Conservation (phyloP, 2,329 filamentous ascomycete species). For the Penicillium sp. region DNA sequence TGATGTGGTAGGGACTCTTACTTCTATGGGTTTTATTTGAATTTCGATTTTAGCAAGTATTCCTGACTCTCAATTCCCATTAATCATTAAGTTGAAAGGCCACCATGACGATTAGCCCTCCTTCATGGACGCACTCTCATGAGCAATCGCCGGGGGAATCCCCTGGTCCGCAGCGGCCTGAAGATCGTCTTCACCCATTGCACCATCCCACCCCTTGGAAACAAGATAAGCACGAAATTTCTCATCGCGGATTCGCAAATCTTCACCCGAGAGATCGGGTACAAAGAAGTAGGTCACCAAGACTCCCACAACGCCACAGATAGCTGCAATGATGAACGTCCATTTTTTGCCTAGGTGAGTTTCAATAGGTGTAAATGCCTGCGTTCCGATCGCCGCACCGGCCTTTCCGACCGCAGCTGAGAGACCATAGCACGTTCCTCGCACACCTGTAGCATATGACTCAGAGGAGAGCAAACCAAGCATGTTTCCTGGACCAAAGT, state of each 20-base stretch:
- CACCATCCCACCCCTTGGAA: slow-evolving; percentile 48
- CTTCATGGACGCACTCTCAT: background rate
- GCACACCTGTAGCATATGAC: slow-evolving; percentile 54
- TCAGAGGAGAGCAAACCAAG: slow-evolving; percentile 54
- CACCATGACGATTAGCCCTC: background rate
- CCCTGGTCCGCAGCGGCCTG: slow-evolving; percentile 34
- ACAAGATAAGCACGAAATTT: slow-evolving; percentile 48
- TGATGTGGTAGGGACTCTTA: background rate
- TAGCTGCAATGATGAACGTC: slow-evolving; percentile 56
- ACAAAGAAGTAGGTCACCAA: slow-evolving; percentile 52
- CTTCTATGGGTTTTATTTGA: too few species aligned
- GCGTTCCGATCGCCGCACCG: slow-evolving; percentile 54
- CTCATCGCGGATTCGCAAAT: slow-evolving; percentile 47
- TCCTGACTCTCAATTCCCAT: too few species aligned
- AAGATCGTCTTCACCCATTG: slow-evolving; percentile 47
- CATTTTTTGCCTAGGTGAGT: slow-evolving; percentile 49
- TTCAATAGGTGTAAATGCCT: slow-evolving; percentile 53
- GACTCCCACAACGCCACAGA: slow-evolving; percentile 51
- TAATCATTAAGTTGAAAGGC: background rate
- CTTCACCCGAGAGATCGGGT: slow-evolving; percentile 48
- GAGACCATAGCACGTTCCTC: slow-evolving; percentile 55
- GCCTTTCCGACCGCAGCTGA: slow-evolving; percentile 55
- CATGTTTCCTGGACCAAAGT: slow-evolving; percentile 55
- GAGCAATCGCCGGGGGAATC: slow-evolving; percentile 5
- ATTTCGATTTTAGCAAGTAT: too few species aligned